Percentiles rank a stretch among this genome's conserved stretches.
These are phyloP conservation scores for Candida jianshihensis DNA, from an alignment of 805 yeast species.

Conservation along the genomic window DNA sequence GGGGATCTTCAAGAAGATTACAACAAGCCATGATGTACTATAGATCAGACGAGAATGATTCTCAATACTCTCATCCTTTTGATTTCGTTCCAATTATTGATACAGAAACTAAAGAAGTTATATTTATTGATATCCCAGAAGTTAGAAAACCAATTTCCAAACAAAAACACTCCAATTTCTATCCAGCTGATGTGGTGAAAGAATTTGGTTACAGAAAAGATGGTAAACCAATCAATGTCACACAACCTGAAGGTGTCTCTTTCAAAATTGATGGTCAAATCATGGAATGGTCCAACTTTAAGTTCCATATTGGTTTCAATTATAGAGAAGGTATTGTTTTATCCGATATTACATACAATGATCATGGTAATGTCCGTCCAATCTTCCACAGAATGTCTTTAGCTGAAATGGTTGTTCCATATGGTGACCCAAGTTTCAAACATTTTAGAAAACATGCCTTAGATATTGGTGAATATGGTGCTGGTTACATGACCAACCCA, in stretches of 20 bases:
- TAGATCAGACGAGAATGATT: slow-evolving; percentile 70
- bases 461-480: slow-evolving; percentile 85
- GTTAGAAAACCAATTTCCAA: slow-evolving; percentile 67
- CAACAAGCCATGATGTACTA: slow-evolving; percentile 80
- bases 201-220: slow-evolving; percentile 60
- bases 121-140: slow-evolving; percentile 69
- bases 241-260: slow-evolving; percentile 81
- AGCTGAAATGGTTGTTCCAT: slow-evolving; percentile 81
- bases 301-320: slow-evolving; percentile 76
- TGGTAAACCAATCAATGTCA: slow-evolving; percentile 58
- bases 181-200: slow-evolving; percentile 55
- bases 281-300: slow-evolving; percentile 73
- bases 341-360: slow-evolving; percentile 66
- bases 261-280: slow-evolving; percentile 63
- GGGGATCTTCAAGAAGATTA: slow-evolving; percentile 68
- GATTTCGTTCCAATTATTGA: slow-evolving; percentile 82
- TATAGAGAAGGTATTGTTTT: slow-evolving; percentile 81
- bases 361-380: slow-evolving; percentile 67
- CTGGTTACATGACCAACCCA: slow-evolving; percentile 80
- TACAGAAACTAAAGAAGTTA: slow-evolving; percentile 60
- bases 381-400: slow-evolving; percentile 73
- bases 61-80: slow-evolving; percentile 60
- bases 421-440: slow-evolving; percentile 72
- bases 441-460: slow-evolving; percentile 83
- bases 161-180: slow-evolving; percentile 63